Evolutionary conservation across 2,329 filamentous ascomycete species (phyloP).

Genomic region (Ascochyta koolunga): DNA sequence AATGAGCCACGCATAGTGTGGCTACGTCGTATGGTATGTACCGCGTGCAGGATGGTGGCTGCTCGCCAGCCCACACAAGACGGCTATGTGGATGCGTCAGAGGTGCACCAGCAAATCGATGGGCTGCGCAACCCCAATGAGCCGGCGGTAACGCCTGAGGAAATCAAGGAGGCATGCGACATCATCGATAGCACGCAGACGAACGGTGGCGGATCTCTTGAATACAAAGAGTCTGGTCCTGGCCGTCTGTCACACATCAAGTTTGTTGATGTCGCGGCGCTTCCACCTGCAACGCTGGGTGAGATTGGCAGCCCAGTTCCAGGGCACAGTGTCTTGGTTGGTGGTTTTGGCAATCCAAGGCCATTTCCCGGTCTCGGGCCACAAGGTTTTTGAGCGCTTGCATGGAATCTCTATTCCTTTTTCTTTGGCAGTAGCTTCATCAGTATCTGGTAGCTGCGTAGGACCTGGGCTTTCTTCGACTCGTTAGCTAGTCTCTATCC

Average conservation of each 20-base stretch:
- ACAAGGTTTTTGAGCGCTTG: slow-evolving; percentile 33
- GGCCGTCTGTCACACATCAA: slow-evolving; percentile 50
- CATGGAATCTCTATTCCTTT: slow-evolving; percentile 9
- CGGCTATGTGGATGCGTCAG: slow-evolving; percentile 72
- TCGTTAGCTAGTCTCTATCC: slow-evolving; percentile 23
- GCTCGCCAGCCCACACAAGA: slow-evolving; percentile 55
- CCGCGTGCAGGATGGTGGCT: slow-evolving; percentile 73
- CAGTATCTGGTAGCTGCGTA: slow-evolving; percentile 20
- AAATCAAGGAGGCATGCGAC: slow-evolving; percentile 84
- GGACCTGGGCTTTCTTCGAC: slow-evolving; percentile 20
- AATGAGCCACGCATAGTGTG: slow-evolving; percentile 39
- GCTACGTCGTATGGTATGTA: slow-evolving; percentile 67
- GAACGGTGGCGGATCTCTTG: slow-evolving; percentile 87
- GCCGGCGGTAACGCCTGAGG: slow-evolving; percentile 62
- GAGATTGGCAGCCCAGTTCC: slow-evolving; percentile 58
- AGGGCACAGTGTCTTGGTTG: slow-evolving; percentile 48
- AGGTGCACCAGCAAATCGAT: slow-evolving; percentile 68
- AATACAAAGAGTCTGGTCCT: slow-evolving; percentile 63
- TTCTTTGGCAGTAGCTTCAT: slow-evolving; percentile 20
- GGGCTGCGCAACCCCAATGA: slow-evolving; percentile 67
- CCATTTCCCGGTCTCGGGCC: slow-evolving; percentile 44
- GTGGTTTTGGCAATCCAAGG: slow-evolving; percentile 33
- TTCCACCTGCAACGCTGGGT: slow-evolving; percentile 45
- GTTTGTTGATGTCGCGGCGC: slow-evolving; percentile 47
- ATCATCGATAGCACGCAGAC: slow-evolving; percentile 82